phyloP scores from a whole-genome alignment of 129 eudicot genomes.

The Deinandra increscens region DNA sequence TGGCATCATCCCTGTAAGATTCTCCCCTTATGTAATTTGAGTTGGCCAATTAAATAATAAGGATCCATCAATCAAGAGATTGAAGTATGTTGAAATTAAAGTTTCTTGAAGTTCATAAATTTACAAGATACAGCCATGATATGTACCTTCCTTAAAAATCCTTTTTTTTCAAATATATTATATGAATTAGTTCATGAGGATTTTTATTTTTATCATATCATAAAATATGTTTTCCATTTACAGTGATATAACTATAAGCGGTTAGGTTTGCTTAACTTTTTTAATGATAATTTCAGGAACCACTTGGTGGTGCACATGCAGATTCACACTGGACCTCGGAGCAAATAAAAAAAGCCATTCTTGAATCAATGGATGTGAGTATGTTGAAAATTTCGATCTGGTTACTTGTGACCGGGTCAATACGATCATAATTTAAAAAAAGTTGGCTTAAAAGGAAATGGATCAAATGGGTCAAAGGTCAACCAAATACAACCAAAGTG shows the following conservation, averaged over 20 bases:
- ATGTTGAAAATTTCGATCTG: background rate
- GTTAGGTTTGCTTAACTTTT: slow-evolving; percentile 1
- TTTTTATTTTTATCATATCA: background rate
- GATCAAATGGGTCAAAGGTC: background rate
- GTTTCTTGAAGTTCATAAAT: background rate
- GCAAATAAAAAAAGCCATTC: slow-evolving; percentile 73
- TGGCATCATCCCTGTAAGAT: slow-evolving; percentile 66
- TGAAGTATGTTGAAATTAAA: too few relatives aligned
- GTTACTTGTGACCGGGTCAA: background rate
- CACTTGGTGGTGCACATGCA: slow-evolving; percentile 98
- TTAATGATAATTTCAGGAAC: slow-evolving; percentile 57
- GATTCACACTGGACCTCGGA: slow-evolving; percentile 93
- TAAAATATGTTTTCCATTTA: background rate
- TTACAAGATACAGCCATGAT: background rate
- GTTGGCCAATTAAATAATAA: background rate
- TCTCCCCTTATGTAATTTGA: background rate
- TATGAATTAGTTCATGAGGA: background rate
- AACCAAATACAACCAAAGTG: background rate
- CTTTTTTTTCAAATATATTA: background rate
- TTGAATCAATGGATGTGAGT: slow-evolving; percentile 89
- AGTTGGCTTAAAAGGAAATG: background rate
- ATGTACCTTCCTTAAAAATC: background rate
- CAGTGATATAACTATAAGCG: background rate
- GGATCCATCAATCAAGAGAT: background rate
- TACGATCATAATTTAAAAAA: background rate